Evolutionary conservation across 2,329 filamentous ascomycete genomes (phyloP), one percentile per base, ranked within the genome.

Genomic region (Calonectria naviculata): DNA sequence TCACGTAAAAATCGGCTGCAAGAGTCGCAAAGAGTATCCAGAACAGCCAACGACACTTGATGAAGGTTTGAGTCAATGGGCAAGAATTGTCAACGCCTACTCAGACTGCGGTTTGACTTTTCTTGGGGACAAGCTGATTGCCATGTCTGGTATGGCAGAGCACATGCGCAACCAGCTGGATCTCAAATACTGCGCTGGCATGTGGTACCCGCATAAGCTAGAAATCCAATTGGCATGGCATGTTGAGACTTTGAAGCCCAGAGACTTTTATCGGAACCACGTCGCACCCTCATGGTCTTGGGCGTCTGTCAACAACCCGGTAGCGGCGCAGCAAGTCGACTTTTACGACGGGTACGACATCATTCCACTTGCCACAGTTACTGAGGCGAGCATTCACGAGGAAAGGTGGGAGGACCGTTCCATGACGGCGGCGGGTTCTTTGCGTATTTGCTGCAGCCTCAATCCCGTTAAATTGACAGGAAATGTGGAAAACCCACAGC

Each of bases 271-370:
- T 6, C 47, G 68, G 12, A 74, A 73, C 5, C 46, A 73, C 12
- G 52, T 74, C 6, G 71, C 71, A 9, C 71, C 71, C 4, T 63
- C 71, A 0, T 73, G 71, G 71, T 73, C 71, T 10, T 73, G 68
- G 71, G 19, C 29, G 6, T 73, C 71, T 2, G 26, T 73, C 5
- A 73, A 73, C 13, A 66, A 63, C 4, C 21, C 62, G 15, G 68
- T 73, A 1, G 42, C 42, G 7, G 12, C 68, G 31, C 72, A 68
- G 13, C 67, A 73, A 13, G 13, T 66, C 1, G 56, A 64, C 2
- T 12, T 21, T 1, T 66, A 68, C 6, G 34, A 71, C 10, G 70
- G 64, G 6, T 71, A 74, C 42, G 54, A 64, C 7, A 47, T 71
- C 1, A 41, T 28, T 5, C 21, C 65, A 0, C 67, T 73, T 10